Evolutionary conservation across 1,139 yeast genomes (phyloP), one percentile per base, ranked within the genome.

Genomic region (Zhuliangozyma blackwelliae): DNA sequence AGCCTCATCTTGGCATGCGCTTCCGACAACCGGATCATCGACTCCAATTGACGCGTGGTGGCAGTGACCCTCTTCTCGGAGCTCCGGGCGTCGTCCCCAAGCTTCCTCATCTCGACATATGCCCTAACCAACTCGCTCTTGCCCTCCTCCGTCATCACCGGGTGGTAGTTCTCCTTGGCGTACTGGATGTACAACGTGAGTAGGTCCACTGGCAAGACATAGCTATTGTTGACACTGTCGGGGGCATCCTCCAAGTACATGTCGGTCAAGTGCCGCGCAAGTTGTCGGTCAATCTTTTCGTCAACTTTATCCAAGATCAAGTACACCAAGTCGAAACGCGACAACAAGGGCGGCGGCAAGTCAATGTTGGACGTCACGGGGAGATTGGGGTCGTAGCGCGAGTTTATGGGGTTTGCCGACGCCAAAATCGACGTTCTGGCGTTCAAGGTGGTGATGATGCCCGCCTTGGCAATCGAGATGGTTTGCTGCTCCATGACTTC

Each of bases 401-500:
- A 90, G 43, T 94, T 92, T 44, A 92, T 89, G n/a, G 98, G 98
- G 60, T 92, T 92, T 2, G 98, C 98, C 28, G 96, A 86, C 0
- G 98, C 98, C 46, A 92, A 71, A 47, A 92, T 85, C 0, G 97
- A 89, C 0, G 97, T 90, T 61, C 98, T 76, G 1, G 98, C 98
- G 63, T 92, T 92, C 44, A 92, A 71, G 0, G 98, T 92, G 10
- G 98, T 92, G 54, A 90, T 92, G 54, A 92, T 92, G 40, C 98
- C 98, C 0, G 98, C 98, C 56, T 92, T 92, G 30, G 98, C 98
- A 51, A 92, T 88, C 10, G 97, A 89, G 32, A 92, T 92, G 0
- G 98, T 92, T 61, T 92, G 98, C 60, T 92, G 98, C 68, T 92
- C 98, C 98, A 92, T 92, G 19, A 94, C 98, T 72, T 92, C 98